phyloP scores from a whole-genome alignment of 306 rosid genomes.

The Corylus heterophylla region DNA sequence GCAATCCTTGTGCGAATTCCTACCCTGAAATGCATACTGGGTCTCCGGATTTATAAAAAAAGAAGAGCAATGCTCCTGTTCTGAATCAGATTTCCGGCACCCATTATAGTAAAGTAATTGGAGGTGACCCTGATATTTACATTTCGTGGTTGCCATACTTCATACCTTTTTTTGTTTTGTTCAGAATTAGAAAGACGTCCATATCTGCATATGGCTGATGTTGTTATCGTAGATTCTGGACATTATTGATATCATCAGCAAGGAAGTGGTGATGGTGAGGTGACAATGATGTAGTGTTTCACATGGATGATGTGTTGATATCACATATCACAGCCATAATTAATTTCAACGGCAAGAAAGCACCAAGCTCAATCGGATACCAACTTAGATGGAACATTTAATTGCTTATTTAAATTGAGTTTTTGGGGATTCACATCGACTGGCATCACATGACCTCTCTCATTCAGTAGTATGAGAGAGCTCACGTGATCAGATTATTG shows the following conservation, averaged over 20 bases:
- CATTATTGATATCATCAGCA: background rate
- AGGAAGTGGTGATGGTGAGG: background rate
- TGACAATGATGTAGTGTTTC: background rate
- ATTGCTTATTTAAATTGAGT: background rate
- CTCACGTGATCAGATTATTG: too few relatives aligned
- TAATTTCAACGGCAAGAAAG: background rate
- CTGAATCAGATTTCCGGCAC: background rate
- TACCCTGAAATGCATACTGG: background rate
- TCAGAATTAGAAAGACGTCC: background rate
- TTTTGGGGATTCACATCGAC: background rate
- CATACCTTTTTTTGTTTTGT: background rate
- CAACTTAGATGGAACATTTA: background rate
- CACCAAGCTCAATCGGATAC: background rate
- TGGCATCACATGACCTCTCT: background rate
- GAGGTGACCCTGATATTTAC: background rate
- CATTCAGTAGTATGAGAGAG: too few relatives aligned
- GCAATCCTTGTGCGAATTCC: background rate
- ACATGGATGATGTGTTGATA: background rate
- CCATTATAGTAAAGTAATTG: background rate
- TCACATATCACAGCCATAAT: background rate
- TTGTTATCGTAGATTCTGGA: background rate
- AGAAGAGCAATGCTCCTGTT: slow-evolving; percentile 12
- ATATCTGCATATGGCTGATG: background rate
- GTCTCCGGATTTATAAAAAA: background rate
- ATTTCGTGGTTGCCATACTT: background rate